Conservation (phyloP, 108 stramenopile genomes). For the Cyclotella baltica region DNA sequence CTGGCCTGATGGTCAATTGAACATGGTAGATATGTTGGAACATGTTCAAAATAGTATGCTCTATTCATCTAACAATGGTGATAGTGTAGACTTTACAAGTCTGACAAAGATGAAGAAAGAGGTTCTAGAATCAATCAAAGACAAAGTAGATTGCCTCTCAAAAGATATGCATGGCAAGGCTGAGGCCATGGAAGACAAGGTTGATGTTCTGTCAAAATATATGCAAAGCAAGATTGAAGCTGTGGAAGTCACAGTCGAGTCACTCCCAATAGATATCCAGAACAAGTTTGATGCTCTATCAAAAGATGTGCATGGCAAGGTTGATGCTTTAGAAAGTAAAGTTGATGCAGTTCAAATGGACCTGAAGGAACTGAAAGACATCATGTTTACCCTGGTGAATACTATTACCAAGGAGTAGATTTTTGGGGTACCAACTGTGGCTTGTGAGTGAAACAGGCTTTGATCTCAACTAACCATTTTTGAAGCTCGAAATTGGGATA, state of each 20-base stretch:
- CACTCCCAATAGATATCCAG: too few species aligned
- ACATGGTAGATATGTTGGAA: neutral
- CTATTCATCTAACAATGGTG: neutral
- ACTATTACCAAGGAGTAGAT: too few species aligned
- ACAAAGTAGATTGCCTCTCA: neutral
- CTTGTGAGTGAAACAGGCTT: too few species aligned
- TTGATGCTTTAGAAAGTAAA: too few species aligned
- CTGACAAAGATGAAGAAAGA: neutral
- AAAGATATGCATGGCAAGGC: too few species aligned
- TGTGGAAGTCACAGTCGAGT: too few species aligned
- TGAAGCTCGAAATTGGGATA: too few species aligned
- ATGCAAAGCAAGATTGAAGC: neutral
- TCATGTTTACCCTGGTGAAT: too few species aligned
- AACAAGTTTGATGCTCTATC: neutral
- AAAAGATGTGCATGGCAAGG: too few species aligned
- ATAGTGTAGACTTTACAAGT: neutral
- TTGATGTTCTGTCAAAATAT: neutral
- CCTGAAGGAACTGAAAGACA: too few species aligned
- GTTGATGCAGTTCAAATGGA: neutral
- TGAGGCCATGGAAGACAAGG: neutral
- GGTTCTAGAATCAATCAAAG: neutral
- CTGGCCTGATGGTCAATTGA: slow-evolving; percentile 1
- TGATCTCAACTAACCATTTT: too few species aligned
- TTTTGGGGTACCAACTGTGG: too few species aligned
- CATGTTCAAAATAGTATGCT: neutral